Conservation (phyloP, 768 basidiomycete species). For the Mycena galopus region DNA sequence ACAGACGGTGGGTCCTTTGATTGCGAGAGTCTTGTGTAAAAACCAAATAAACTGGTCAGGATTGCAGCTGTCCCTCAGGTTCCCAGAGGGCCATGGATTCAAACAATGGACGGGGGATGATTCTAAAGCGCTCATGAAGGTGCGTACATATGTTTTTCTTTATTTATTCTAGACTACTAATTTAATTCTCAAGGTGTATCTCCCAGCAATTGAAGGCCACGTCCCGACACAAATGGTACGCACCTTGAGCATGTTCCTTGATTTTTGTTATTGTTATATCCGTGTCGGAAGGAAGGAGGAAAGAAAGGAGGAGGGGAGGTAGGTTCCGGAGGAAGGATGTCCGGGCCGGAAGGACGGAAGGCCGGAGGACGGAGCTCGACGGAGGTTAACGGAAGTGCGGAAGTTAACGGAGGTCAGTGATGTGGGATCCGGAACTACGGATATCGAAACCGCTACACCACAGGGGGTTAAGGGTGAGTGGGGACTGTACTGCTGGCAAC, state of each 20-base stretch:
- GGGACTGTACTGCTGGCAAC: too few relatives aligned
- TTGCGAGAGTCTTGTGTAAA: not conserved
- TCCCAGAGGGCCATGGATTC: slow-evolving; percentile 47
- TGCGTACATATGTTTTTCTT: slow-evolving; percentile 16
- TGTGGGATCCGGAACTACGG: too few relatives aligned
- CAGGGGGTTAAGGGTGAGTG: too few relatives aligned
- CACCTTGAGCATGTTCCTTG: slow-evolving; percentile 38
- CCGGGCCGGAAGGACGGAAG: too few relatives aligned
- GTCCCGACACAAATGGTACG: slow-evolving; percentile 36
- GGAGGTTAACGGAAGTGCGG: too few relatives aligned
- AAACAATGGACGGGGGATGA: slow-evolving; percentile 56
- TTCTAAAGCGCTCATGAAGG: slow-evolving; percentile 56
- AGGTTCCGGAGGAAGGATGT: too few relatives aligned
- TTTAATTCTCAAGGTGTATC: slow-evolving; percentile 31
- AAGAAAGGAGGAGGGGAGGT: too few relatives aligned
- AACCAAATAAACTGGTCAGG: slow-evolving; percentile 31
- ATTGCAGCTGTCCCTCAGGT: slow-evolving; percentile 44
- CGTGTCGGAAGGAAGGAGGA: too few relatives aligned
- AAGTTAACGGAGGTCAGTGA: too few relatives aligned
- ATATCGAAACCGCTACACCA: too few relatives aligned
- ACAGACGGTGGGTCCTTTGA: slow-evolving; percentile 2
- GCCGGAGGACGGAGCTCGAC: too few relatives aligned
- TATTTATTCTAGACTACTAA: not conserved
- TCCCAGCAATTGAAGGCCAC: not conserved
- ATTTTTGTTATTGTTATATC: slow-evolving; percentile 55